Base-by-base conservation (phyloP, 768 basidiomycete genomes). In the Podaxis pistillaris region DNA sequence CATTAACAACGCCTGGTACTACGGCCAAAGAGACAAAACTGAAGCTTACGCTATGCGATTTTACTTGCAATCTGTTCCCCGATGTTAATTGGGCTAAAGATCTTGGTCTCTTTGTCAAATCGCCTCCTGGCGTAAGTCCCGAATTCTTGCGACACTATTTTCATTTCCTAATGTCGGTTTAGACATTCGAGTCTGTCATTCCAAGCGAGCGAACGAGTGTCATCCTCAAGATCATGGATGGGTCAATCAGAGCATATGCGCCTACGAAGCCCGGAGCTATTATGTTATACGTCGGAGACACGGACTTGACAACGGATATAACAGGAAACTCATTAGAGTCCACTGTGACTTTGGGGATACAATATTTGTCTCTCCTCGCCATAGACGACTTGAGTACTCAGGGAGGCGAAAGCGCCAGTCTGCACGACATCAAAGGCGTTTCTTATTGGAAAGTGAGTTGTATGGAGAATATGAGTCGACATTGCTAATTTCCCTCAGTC, bases 131-230 rank as follows among this genome's bases (percentile, higher is more conserved):
- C 22, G 96, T 95, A 74, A 64, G 90, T 81, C n/a, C 9, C 56
- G 36, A 28, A 44, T 22, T 41, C 50, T 12, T 9, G 15, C 19
- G 17, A 44, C 15, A 49, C 24, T 47, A 24, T 28, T 24, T 11
- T 11, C 13, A 22, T 24, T 57, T 64, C 53, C 63, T 55, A 33
- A 19, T 28, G 53, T 30, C 53, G 28, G 38, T 5, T 36, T 54
- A 80, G 94, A 90, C 91, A 0, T 99, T 99, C 69, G 96, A 96
- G 72, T 83, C 93, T 24, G 94, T 97, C 12, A 86, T 94, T 15
- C 97, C 97, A 1, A 94, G 83, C 60, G 97, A 98, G 71, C 76
- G 89, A 47, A 98, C 94, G 5, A 78, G 79, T 11, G 74, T 98
- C 26, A 77, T 81, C n/a, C 63, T 96, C 37, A 83, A 81, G 65